These are phyloP conservation scores for Kazachstania psychrophila DNA, from an alignment of 805 yeast genomes.

Conservation along the genomic window DNA sequence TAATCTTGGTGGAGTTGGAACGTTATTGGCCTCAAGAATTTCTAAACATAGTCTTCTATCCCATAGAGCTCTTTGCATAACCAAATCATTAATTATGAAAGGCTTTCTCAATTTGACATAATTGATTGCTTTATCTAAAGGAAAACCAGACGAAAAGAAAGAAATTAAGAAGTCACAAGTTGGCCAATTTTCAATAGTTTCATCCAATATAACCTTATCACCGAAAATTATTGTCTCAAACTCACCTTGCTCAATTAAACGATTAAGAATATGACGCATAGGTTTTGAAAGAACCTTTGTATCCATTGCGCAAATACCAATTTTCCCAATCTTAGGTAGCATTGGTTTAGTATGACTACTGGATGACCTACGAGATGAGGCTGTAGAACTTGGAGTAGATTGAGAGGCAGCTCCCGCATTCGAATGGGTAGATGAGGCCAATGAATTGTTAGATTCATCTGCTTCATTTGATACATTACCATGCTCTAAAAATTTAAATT, in stretches of 20 bases:
- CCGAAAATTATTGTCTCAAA: slow-evolving; percentile 96
- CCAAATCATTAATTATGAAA: slow-evolving; percentile 75
- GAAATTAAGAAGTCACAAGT: slow-evolving; percentile 92
- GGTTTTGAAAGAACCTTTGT: slow-evolving; percentile 93
- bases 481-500: not conserved
- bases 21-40: slow-evolving; percentile 69
- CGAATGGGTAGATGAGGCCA: not conserved
- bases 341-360: slow-evolving; percentile 28
- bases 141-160: slow-evolving; percentile 94
- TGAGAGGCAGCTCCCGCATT: not conserved
- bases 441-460: not conserved
- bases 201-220: slow-evolving; percentile 92
- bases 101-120: slow-evolving; percentile 89
- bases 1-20: slow-evolving; percentile 80
- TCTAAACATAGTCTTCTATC: slow-evolving; percentile 83
- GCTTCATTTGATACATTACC: not conserved
- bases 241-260: slow-evolving; percentile 86
- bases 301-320: slow-evolving; percentile 99
- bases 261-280: slow-evolving; percentile 78
- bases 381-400: slow-evolving; percentile 17
- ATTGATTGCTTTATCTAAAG: slow-evolving; percentile 86
- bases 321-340: slow-evolving; percentile 73
- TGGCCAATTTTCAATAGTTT: slow-evolving; percentile 94
- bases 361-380: slow-evolving; percentile 25
- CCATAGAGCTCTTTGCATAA: slow-evolving; percentile 93